Evolutionary conservation across 177 flowering plant species (phyloP).

Genomic region (Vitis hybrid): DNA sequence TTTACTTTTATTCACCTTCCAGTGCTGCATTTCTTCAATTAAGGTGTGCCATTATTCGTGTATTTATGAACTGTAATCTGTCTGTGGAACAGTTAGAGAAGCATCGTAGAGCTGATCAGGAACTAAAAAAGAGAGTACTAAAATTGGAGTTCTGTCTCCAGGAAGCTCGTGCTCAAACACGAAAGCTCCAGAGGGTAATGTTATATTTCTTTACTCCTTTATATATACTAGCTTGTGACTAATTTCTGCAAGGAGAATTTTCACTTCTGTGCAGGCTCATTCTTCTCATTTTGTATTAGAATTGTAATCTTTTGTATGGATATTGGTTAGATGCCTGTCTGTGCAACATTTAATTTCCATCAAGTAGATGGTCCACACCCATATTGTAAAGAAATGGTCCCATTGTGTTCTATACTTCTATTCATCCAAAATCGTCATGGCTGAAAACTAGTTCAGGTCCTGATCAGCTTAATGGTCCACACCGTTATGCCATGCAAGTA

Average conservation of each 20-base stretch:
- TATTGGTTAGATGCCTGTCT: background rate
- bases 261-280: background rate
- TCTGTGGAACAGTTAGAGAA: constrained; percentile 65
- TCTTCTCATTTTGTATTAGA: background rate
- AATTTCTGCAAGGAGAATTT: background rate
- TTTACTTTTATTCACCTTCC: background rate
- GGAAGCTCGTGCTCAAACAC: constrained; percentile 87
- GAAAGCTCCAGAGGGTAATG: constrained; percentile 89
- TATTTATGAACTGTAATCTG: constrained; percentile 8
- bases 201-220: background rate
- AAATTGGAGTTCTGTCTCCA: constrained; percentile 94
- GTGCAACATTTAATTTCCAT: background rate
- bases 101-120: constrained; percentile 80
- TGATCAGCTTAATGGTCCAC: background rate
- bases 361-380: background rate
- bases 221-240: background rate
- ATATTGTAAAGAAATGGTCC: background rate
- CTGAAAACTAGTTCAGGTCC: background rate
- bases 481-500: background rate
- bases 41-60: background rate
- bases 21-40: background rate
- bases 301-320: background rate
- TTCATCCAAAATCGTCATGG: background rate
- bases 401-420: background rate
- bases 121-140: constrained; percentile 83